Evolutionary conservation across 225 moss, liverwort and hornwort species (phyloP).

Genomic region (Marchantia polymorpha): DNA sequence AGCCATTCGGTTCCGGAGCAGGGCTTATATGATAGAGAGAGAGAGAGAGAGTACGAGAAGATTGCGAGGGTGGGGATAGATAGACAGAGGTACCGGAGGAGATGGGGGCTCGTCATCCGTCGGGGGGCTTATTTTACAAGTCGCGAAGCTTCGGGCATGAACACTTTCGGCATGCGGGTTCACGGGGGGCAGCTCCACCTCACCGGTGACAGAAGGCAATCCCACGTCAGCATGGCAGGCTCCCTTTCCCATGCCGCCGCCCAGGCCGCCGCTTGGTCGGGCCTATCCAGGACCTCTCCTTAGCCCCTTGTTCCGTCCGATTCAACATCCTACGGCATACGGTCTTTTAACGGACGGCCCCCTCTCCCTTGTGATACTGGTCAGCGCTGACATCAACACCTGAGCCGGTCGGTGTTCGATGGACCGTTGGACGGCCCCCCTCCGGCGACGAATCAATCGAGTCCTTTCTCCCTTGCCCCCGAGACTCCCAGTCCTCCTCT

Average conservation of each 20-base stretch:
- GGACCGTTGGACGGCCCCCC: no score
- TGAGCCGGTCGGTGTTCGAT: slow-evolving; percentile 13
- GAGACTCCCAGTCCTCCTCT: no score
- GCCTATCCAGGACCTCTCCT: slow-evolving; percentile 2
- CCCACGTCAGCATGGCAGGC: slow-evolving; percentile 10
- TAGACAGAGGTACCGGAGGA: not conserved
- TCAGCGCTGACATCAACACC: slow-evolving; percentile 13
- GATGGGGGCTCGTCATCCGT: not conserved
- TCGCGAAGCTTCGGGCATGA: slow-evolving; percentile 3
- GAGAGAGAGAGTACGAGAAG: not conserved
- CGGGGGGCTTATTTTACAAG: not conserved
- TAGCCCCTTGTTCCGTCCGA: slow-evolving; percentile 5
- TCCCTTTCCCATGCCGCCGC: slow-evolving; percentile 12
- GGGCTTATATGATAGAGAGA: no score
- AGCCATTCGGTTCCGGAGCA: no score
- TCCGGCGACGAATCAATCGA: no score
- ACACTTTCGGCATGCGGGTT: slow-evolving; percentile 18
- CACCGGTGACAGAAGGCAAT: slow-evolving; percentile 7
- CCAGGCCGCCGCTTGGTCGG: slow-evolving; percentile 9
- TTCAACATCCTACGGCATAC: slow-evolving; percentile 8
- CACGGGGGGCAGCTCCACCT: slow-evolving; percentile 21
- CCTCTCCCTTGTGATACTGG: not conserved
- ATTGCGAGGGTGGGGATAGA: not conserved
- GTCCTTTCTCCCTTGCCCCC: no score
- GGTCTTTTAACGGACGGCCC: not conserved